Evolutionary conservation across 345 rosid species (phyloP).

Genomic region (Isatis tinctoria): DNA sequence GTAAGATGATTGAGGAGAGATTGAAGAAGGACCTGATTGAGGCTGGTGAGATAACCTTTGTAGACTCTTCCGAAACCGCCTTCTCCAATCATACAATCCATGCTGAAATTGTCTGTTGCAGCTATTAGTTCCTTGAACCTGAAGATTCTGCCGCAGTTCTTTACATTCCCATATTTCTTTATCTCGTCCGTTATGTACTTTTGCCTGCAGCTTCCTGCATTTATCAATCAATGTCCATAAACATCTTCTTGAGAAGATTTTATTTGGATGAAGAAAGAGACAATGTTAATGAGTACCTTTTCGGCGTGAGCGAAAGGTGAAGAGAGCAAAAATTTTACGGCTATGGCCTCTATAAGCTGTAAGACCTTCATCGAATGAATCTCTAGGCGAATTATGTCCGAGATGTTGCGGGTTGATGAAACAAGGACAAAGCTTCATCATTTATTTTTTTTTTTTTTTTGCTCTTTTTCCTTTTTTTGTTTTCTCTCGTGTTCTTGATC

Average conservation of each 20-base stretch:
- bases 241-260: not conserved
- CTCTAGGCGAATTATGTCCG: conserved; percentile 21
- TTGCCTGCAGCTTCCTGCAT: conserved; percentile 42
- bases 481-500: conserved; percentile 16
- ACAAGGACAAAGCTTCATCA: conserved; percentile 39
- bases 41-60: conserved; percentile 42
- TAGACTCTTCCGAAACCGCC: conserved; percentile 71
- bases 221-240: not conserved
- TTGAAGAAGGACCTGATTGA: conserved; percentile 33
- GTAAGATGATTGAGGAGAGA: not conserved
- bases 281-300: conserved; percentile 21
- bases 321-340: conserved; percentile 23
- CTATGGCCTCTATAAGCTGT: conserved; percentile 29
- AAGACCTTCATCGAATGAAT: conserved; percentile 34
- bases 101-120: conserved; percentile 54
- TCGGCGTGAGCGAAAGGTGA: conserved; percentile 25
- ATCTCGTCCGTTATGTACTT: conserved; percentile 45
- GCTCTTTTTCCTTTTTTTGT: not conserved
- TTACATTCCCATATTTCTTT: conserved; percentile 40
- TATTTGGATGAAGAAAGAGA: not conserved
- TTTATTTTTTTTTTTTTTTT: not conserved
- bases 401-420: conserved; percentile 16
- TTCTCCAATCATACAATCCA: conserved; percentile 48
- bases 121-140: conserved; percentile 42
- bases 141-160: conserved; percentile 35